Conservation (phyloP, 2,329 filamentous ascomycete genomes). For the Aureobasidium sp. region DNA sequence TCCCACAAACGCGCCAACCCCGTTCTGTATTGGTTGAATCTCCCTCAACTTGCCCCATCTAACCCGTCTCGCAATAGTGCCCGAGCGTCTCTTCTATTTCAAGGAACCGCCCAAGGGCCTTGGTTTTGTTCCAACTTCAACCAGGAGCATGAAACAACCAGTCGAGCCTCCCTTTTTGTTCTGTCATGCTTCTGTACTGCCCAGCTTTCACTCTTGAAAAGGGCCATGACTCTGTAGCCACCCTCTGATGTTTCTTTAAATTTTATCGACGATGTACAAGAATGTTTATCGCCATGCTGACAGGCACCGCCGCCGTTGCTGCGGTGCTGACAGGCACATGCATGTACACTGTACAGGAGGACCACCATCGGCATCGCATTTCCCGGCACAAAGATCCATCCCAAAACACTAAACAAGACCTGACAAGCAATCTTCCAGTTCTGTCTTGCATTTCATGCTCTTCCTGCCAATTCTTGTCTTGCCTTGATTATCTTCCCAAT, state of each 20-base stretch:
- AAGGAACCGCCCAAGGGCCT: not conserved
- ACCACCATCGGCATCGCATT: not conserved
- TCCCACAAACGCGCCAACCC: not conserved
- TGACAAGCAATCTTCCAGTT: not conserved
- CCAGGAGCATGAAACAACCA: not conserved
- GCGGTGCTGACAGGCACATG: conserved; percentile 3
- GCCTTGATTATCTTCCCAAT: not conserved
- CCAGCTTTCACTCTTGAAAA: not conserved
- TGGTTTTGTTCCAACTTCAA: not conserved
- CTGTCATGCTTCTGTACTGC: not conserved
- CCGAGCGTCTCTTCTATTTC: conserved; percentile 8
- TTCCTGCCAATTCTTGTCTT: not conserved
- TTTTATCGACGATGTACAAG: not conserved
- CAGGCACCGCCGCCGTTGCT: conserved; percentile 5
- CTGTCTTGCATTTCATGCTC: not conserved
- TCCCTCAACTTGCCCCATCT: conserved; percentile 3
- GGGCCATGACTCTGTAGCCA: not conserved
- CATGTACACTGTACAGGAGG: not conserved
- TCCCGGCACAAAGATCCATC: not conserved
- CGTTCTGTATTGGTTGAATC: conserved; percentile 6
- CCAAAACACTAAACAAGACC: not conserved
- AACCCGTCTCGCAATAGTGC: conserved; percentile 3
- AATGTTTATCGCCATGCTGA: not conserved
- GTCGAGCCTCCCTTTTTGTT: not conserved
- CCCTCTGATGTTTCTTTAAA: not conserved